Base-by-base conservation (phyloP, 768 basidiomycete species). In the Multifurca ochricompacta region DNA sequence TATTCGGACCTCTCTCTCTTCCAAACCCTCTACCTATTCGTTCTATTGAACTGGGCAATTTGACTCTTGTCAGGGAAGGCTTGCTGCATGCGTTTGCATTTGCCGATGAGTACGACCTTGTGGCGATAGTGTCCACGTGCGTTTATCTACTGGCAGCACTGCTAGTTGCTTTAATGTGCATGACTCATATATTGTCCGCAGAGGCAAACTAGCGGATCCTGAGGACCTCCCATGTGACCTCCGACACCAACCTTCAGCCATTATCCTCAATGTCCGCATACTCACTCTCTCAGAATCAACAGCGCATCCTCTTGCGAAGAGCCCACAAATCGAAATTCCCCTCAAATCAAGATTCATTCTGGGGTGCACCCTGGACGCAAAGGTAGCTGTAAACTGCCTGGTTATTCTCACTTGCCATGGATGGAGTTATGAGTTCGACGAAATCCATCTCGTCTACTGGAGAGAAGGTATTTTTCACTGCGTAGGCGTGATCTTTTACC, bases 311-410 rank as follows among this genome's bases (percentile, higher is more conserved):
- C 45, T 57, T 13, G 50, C 45, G n/a, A 47, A 57, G 27, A 57
- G 3, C 25, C 50, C 56, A 23, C 39, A 34, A 16, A 35, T 57
- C n/a, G 45, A 47, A 16, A 47, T 57, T 3, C 25, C 45, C 25
- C 56, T 57, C n/a, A 52, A 57, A 52, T 57, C 56, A 16, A 44
- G 51, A 32, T 57, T 52, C 39, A 27, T 57, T 14, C 45, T 51
- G 2, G 51, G 56, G 18, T 52, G 56, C 37, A 41, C 51, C 34
- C 31, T 57, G 31, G 56, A 57, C 27, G 56, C 56, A 6, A 44
- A 52, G 28, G 32, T 57, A 14, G 51, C 56, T 9, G 56, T 44
- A n/a, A 41, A 52, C 30, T 52, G 34, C 39, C 40, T 57, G 7
- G 45, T 52, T 4, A 52, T 57, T 21, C 50, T 57, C 45, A 57